A percentile compares a stretch with the other conserved stretches of the same genome.
phyloP scores from a whole-genome alignment of 2,329 filamentous ascomycete genomes.

The Parastagonospora nodorum region DNA sequence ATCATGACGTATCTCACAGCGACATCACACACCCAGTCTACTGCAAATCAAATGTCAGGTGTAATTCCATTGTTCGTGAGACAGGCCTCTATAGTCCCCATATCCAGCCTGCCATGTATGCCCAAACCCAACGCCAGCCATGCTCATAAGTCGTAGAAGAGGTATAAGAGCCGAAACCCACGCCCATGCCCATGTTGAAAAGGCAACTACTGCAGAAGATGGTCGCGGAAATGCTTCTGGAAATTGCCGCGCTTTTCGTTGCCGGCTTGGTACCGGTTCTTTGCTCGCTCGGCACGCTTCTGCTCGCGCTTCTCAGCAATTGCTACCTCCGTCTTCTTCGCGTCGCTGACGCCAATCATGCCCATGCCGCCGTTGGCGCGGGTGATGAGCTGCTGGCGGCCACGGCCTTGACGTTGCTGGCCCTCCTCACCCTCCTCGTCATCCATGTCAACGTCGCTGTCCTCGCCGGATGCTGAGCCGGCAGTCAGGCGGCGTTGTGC shows the following conservation, averaged over 20 bases:
- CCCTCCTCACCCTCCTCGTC: constrained; percentile 20
- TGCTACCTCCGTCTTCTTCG: constrained; percentile 71
- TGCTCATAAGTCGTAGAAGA: constrained; percentile 8
- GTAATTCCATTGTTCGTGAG: neutral
- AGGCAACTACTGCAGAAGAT: constrained; percentile 53
- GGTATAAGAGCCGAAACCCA: neutral
- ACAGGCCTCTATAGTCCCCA: neutral
- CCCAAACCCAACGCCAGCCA: constrained; percentile 3
- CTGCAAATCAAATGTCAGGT: neutral
- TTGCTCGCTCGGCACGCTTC: constrained; percentile 66
- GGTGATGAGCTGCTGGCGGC: constrained; percentile 55
- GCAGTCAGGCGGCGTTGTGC: constrained; percentile 68
- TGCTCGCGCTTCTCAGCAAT: constrained; percentile 71
- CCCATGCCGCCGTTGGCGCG: constrained; percentile 75
- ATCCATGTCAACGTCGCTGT: constrained; percentile 42
- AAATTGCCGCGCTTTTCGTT: constrained; percentile 76
- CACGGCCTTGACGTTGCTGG: constrained; percentile 25
- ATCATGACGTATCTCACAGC: no score
- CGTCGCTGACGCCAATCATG: constrained; percentile 77
- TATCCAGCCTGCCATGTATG: neutral
- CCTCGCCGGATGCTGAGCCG: constrained; percentile 45
- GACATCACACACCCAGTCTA: no score
- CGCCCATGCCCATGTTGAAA: neutral
- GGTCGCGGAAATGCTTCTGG: constrained; percentile 75
- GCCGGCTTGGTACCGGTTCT: constrained; percentile 66